Percentiles rank a stretch among this genome's conserved stretches.
Conservation (phyloP, 2,329 filamentous ascomycete genomes). For the Paecilomyces variotii region DNA sequence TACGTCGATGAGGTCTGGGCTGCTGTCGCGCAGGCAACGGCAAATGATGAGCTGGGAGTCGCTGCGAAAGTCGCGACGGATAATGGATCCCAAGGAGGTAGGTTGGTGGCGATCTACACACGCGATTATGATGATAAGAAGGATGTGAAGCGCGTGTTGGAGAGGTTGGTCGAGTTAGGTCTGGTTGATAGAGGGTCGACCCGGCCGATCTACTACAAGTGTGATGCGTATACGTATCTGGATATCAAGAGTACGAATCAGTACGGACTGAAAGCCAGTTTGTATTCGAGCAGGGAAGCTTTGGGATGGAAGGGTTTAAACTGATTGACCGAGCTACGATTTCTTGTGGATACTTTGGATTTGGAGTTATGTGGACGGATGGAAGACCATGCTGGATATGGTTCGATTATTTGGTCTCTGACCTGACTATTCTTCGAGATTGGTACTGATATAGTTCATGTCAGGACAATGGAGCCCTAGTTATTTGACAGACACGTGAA, state of each 20-base stretch:
- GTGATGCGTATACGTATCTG: slow-evolving; percentile 62
- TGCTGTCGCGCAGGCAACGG: slow-evolving; percentile 57
- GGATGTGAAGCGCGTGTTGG: slow-evolving; percentile 62
- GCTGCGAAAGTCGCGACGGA: slow-evolving; percentile 64
- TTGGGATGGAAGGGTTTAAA: slow-evolving; percentile 17
- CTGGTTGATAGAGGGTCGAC: slow-evolving; percentile 40
- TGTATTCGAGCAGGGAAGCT: slow-evolving; percentile 35
- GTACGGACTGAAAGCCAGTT: slow-evolving; percentile 52
- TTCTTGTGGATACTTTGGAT: background rate
- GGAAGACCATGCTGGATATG: background rate
- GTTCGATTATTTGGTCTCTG: slow-evolving; percentile 5
- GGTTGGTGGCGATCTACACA: slow-evolving; percentile 72
- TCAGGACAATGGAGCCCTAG: background rate
- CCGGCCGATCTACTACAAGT: slow-evolving; percentile 67
- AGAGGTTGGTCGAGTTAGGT: slow-evolving; percentile 53
- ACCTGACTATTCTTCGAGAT: background rate
- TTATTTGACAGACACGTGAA: background rate
- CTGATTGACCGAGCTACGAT: too few relatives aligned
- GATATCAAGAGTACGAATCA: slow-evolving; percentile 54
- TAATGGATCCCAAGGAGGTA: slow-evolving; percentile 29
- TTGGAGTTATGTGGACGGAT: background rate
- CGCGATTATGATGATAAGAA: slow-evolving; percentile 60
- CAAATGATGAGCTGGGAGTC: slow-evolving; percentile 61
- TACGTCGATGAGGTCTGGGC: slow-evolving; percentile 41
- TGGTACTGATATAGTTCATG: background rate